Base-by-base conservation (phyloP, 2,329 filamentous ascomycete species). In the Ophiostoma piceae region DNA sequence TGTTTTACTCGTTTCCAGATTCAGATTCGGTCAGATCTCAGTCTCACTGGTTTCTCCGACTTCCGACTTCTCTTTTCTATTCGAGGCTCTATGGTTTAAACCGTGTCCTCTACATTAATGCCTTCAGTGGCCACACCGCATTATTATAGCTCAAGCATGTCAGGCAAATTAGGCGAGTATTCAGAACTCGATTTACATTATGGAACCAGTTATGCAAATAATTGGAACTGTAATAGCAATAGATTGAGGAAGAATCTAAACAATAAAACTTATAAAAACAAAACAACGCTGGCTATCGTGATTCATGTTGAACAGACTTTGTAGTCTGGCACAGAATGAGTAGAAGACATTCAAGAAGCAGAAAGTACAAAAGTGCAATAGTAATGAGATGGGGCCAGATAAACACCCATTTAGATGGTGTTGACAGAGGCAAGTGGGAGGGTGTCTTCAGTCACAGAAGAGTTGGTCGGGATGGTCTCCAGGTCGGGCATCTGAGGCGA, bases 281-380 rank as follows among this genome's bases (percentile, higher is more conserved):
- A 65, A n/a, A 7, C n/a, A 19, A 65, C 62, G 62, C 62, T 65
- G 32, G 62, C 62, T 65, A 65, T 65, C 35, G 35, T 65, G 62
- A 64, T 64, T 32, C 60, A 64, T 11, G 29, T 32, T 64, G 26
- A 29, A 14, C 19, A 37, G 35, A 32, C 14, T 14, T 19, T 62
- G 14, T 62, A 62, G 22, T 29, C 22, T 26, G 26, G 32, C 16
- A 37, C 2, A 37, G 19, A 64, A n/a, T 7, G 19, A 64, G 16
- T 62, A 29, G 9, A 16, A 62, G 26, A 62, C 22, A 35, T 7
- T n/a, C 7, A 16, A 35, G 12, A 62, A 62, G 16, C n/a, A 26
- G 26, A 29, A 62, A 35, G 5, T n/a, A 64, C 7, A 64, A 39
- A 29, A 29, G 26, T 29, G 26, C 26, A 29, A 29, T 29, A 29